Evolutionary conservation across 2,329 filamentous ascomycete genomes (phyloP), one percentile per base, ranked within the genome.

Genomic region (Aspergillus sp.): DNA sequence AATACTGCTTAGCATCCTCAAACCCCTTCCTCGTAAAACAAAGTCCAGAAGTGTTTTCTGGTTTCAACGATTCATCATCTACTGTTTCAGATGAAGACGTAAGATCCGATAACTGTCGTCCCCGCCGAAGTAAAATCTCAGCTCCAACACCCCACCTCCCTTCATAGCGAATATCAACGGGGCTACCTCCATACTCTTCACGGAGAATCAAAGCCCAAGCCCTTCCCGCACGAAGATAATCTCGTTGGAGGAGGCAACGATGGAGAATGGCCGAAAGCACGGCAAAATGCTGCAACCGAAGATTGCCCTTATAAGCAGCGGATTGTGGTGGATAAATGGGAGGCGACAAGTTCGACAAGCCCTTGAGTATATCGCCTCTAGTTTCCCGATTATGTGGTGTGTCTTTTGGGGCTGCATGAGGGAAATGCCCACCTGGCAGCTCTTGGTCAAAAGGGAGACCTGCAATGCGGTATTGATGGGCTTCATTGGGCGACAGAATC

Each of bases 111-210:
- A 52, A 53, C 48, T 65, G 53, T 47, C 52, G 57, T 55, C 60
- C 70, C 60, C 68, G 68, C 13, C 85, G 80, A 70, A 95, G 82
- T 48, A 95, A 70, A 17, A 96, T 80, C 68, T 95, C 90, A 2
- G 88, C 88, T 0, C 88, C 90, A 41, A 95, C 78, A 12, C 84
- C 84, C 91, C 90, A 96, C 54, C 86, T 78, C 32, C 81, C 79
- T 59, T 84, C 77, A 17, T 74, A 74, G 35, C 89, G 80, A 43
- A 91, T 66, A 62, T 95, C 88, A 17, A 90, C 74, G 5, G 71
- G 70, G 43, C 68, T 65, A 3, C 81, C 82, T 49, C 69, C 61
- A 20, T 83, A 71, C 44, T 77, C 79, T 42, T 81, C 77, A 43
- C 85, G 79, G 42, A 90, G 64, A 27, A 95, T 75, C 54, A 95